Evolutionary conservation across 2,329 filamentous ascomycete genomes (phyloP), one percentile per base, ranked within the genome.

Genomic region (Hymenoscyphus salicellus): DNA sequence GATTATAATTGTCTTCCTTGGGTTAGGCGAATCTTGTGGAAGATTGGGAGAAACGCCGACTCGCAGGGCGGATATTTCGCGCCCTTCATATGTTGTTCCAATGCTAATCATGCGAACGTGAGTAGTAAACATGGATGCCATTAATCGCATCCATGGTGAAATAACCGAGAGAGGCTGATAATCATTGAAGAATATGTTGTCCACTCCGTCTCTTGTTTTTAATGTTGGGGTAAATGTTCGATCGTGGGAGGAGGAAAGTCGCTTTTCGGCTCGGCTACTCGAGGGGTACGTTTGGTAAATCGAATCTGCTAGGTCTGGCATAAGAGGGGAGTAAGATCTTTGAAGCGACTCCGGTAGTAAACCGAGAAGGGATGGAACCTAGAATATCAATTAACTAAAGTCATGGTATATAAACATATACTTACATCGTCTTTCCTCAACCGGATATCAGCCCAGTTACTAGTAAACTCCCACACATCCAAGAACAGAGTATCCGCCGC

Each of bases 391-490:
- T 69, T 57, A 72, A 68, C 36, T 65, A 56, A 56, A 30, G 20
- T 2, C 20, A 20, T 63, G 20, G 38, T 61, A 38, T 30, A 33
- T n/a, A 26, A 26, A 5, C 6, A 26, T 59, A 28, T 52, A 78
- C 82, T 71, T 74, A 97, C 86, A 69, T 92, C 87, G 71, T 92
- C 86, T 74, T 90, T 87, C 61, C 89, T 85, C 59, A 98, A 78
- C 52, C 92, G 84, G 61, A 98, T 88, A 75, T 99, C 95, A 30
- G 95, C 91, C 81, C 90, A 95, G 65, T 91, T 85, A 20, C 87
- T 82, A 5, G 89, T 90, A 70, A 91, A 92, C 26, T 91, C 89
- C 95, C 95, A 99, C 1, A 98, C 85, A 74, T 99, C 95, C 52
- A 98, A 81, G 71, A 95, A 89, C 28, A 97, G 83, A 20, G 87